Base-by-base conservation (phyloP, 2,329 filamentous ascomycete genomes). In the Colletotrichum sansevieriae region DNA sequence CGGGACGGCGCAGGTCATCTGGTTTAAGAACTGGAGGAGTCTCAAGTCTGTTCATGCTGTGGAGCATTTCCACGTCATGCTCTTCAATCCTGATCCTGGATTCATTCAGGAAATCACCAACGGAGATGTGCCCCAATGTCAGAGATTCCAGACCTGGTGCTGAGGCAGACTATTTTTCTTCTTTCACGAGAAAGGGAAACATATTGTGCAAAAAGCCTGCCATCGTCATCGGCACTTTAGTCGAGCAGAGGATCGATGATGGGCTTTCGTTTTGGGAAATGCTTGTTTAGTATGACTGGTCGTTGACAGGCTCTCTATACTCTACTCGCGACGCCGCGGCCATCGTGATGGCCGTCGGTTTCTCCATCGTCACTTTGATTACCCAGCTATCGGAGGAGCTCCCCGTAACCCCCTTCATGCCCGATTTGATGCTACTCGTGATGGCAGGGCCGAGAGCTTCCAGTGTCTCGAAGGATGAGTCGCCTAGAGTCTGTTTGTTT, bases 1-100 rank as follows among this genome's bases (percentile, higher is more conserved):
- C 35, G 25, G 29, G 29, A 29, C n/a, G 12, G 44, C 1, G 11
- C 18, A 71, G 70, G 68, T 71, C 33, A 83, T 91, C 41, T 96
- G 93, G 93, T 96, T 96, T 81, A 93, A 92, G 83, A 98, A 98
- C 76, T 97, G 94, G 94, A 87, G 84, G 62, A 88, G 87, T 15
- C 82, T 98, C 72, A 97, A 97, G 82, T 96, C 92, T 25, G 88
- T 98, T 33, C 89, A 94, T 74, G 89, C 92, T 1, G 88, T 98
- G 11, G 95, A 98, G 83, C 95, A 98, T 78, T 96, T 98, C 76
- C 95, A 98, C 79, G 91, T 98, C 75, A 94, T 98, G 94, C 83
- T 98, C 62, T 92, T 91, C 77, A 85, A 93, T 73, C 91, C 94
- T 1, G 90, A 95, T 73, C 83, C 84, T 44, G 84, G 83, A 3